Conservation (phyloP, 345 rosid species). For the Eucalyptus albens region DNA sequence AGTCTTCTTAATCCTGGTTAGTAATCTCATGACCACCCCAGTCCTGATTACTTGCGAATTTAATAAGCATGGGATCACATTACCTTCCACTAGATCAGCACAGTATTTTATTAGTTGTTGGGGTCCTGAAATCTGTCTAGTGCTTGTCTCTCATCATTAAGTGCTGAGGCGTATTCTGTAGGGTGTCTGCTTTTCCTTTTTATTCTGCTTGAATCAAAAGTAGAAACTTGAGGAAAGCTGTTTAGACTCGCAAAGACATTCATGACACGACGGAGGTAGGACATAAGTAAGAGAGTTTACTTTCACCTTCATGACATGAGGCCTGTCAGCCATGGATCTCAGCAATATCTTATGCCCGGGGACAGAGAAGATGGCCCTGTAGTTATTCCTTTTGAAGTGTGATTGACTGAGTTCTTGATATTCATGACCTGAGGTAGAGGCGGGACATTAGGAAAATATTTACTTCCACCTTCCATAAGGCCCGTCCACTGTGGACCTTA, state of each 20-base stretch:
- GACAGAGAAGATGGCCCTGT: background rate
- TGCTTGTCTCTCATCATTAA: background rate
- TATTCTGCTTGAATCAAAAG: background rate
- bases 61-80: background rate
- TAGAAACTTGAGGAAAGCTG: background rate
- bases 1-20: slow-evolving; percentile 53
- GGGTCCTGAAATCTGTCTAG: background rate
- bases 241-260: background rate
- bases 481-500: background rate
- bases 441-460: background rate
- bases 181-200: background rate
- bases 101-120: background rate
- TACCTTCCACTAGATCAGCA: background rate
- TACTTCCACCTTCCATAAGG: background rate
- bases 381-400: background rate
- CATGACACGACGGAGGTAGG: background rate
- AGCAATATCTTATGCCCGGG: background rate
- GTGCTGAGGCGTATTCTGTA: background rate
- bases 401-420: background rate
- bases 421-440: background rate
- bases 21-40: background rate
- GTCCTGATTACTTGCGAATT: background rate
- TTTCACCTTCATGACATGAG: background rate
- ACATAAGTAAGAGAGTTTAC: background rate
- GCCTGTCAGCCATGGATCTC: background rate